Evolutionary conservation across 768 basidiomycete species (phyloP), one percentile per base, ranked within the genome.

Genomic region (Naematelia aurantialba): DNA sequence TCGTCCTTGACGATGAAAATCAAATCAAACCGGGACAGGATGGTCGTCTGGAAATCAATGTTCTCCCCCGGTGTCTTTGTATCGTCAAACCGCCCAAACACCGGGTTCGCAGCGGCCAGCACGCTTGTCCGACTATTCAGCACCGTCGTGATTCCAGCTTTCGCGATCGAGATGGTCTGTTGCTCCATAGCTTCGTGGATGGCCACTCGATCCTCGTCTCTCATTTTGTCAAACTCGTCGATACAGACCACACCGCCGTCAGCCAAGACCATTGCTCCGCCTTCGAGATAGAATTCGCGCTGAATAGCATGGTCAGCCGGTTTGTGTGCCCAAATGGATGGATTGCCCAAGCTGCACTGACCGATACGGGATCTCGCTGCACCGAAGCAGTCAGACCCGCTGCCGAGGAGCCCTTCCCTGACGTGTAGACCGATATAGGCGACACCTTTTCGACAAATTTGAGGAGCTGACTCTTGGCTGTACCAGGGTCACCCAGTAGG

Each of bases 121-220:
- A 98, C 94, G 61, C 89, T 92, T 0, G 96, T 97, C 39, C 94
- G 80, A 1, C 92, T 93, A 78, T 99, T 99, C 11, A 99, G 79
- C 4, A 97, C 91, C 1, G 94, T 99, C 0, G 96, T 97, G 56
- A 99, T 99, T 61, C 94, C 96, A 8, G 52, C 52, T 31, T 52
- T 52, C 17, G 94, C 94, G 63, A 99, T 97, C 1, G 96, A 98
- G 67, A 99, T 98, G 0, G 96, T 99, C 72, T 98, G 94, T 73
- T 99, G 96, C 72, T 99, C 96, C 96, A 99, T 99, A 13, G 94
- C 96, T 79, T 98, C 96, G 78, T 98, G 96, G 60, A 98, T 98
- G 0, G 96, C 96, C 3, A 98, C 96, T 56, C 96, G 86, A 76
- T 99, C 96, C 78, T 98, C 94, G 67, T 99, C 96, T 39, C 94